Percentiles rank a stretch among this genome's conserved stretches.
Evolutionary conservation across 768 basidiomycete genomes (phyloP).

Genomic region (Tylopilus intermedius): DNA sequence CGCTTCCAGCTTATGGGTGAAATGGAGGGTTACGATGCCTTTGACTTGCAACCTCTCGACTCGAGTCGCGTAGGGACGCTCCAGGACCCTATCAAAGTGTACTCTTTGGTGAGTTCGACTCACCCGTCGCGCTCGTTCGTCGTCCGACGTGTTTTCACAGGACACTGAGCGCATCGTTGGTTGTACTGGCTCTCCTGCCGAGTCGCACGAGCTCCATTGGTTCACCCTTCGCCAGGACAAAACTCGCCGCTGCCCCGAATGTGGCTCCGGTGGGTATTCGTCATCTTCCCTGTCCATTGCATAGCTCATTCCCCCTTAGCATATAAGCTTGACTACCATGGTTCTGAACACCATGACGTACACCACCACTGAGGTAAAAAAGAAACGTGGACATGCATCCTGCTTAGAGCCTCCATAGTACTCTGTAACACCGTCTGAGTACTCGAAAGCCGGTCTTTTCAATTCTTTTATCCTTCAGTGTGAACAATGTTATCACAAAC

Average conservation of each 20-base stretch:
- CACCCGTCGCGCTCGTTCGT: not conserved
- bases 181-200: conserved; percentile 91
- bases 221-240: conserved; percentile 62
- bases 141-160: conserved; percentile 35
- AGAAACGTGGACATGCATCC: not conserved
- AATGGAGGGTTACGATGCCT: conserved; percentile 82
- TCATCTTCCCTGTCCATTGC: not conserved
- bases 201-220: conserved; percentile 94
- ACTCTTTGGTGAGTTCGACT: conserved; percentile 64
- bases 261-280: conserved; percentile 73
- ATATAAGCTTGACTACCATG: conserved; percentile 71
- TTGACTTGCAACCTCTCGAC: conserved; percentile 83
- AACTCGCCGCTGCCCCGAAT: conserved; percentile 82
- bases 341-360: conserved; percentile 44
- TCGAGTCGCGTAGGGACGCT: conserved; percentile 83
- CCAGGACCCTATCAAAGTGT: conserved; percentile 80
- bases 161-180: conserved; percentile 81
- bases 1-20: conserved; percentile 90
- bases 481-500: not conserved
- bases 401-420: conserved; percentile 16
- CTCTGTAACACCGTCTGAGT: conserved; percentile 10
- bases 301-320: conserved; percentile 38
- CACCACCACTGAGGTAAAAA: conserved; percentile 40
- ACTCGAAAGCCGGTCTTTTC: not conserved
- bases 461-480: not conserved